phyloP scores from a whole-genome alignment of 768 basidiomycete genomes.

The Serendipita sp. region DNA sequence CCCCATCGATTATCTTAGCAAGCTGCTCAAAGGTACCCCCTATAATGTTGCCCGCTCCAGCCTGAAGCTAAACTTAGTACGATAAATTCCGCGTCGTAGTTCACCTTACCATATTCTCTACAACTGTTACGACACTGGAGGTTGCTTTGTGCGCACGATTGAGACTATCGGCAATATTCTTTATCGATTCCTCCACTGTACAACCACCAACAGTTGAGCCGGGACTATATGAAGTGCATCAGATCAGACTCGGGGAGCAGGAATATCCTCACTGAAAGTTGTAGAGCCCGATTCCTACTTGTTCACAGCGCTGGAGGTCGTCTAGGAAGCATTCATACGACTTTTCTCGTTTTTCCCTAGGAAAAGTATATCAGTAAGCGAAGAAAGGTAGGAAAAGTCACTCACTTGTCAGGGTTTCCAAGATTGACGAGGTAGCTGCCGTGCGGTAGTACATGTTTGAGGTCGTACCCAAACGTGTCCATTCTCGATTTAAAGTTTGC shows the following conservation, averaged over 20 bases:
- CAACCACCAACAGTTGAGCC: conserved; percentile 67
- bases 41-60: conserved; percentile 63
- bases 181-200: conserved; percentile 43
- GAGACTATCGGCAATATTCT: conserved; percentile 51
- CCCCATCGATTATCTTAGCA: conserved; percentile 46
- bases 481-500: conserved; percentile 43
- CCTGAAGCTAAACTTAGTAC: conserved; percentile 26
- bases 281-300: conserved; percentile 54
- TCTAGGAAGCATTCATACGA: conserved; percentile 71
- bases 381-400: conserved; percentile 1
- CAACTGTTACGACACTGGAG: conserved; percentile 38
- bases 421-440: conserved; percentile 78
- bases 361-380: not conserved
- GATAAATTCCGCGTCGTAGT: not conserved
- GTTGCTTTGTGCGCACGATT: conserved; percentile 59
- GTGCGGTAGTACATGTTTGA: conserved; percentile 57
- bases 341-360: conserved; percentile 49
- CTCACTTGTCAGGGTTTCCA: conserved; percentile 61
- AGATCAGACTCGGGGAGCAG: not conserved
- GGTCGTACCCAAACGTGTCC: conserved; percentile 42
- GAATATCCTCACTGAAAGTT: conserved; percentile 60
- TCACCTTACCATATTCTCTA: conserved; percentile 65
- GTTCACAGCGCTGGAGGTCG: conserved; percentile 62
- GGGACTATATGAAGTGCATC: conserved; percentile 30
- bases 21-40: conserved; percentile 58